These are phyloP conservation scores for Botrytis paeoniae DNA, from an alignment of 2,329 filamentous ascomycete species.

Conservation along the genomic window DNA sequence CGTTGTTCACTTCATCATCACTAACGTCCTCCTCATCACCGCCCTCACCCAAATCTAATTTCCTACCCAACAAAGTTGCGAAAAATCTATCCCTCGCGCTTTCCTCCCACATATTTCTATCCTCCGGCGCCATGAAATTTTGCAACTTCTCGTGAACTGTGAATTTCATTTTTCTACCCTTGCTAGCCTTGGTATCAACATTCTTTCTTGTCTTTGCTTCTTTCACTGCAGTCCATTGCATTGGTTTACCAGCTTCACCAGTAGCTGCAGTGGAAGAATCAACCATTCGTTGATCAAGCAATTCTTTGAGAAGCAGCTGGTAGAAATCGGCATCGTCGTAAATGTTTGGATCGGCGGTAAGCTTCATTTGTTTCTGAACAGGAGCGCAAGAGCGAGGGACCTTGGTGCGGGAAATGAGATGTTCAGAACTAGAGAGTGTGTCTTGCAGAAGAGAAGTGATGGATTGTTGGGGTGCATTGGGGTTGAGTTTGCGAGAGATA, in stretches of 20 bases:
- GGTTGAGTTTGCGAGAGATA: constrained; percentile 56
- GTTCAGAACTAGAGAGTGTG: constrained; percentile 64
- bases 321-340: constrained; percentile 98
- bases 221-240: constrained; percentile 63
- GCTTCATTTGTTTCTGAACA: constrained; percentile 57
- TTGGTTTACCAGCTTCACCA: constrained; percentile 40
- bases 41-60: constrained; percentile 60
- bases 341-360: constrained; percentile 59
- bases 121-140: constrained; percentile 95
- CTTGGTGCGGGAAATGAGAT: constrained; percentile 65
- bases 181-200: constrained; percentile 91
- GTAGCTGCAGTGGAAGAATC: constrained; percentile 52
- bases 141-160: constrained; percentile 95
- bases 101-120: constrained; percentile 75
- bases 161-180: constrained; percentile 90
- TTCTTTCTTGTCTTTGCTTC: constrained; percentile 78
- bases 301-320: constrained; percentile 84
- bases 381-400: constrained; percentile 76
- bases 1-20: constrained; percentile 42
- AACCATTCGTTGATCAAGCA: constrained; percentile 82
- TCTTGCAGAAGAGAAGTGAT: constrained; percentile 66
- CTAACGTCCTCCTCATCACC: constrained; percentile 49
- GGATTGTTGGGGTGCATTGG: constrained; percentile 51
- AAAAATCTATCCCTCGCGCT: constrained; percentile 76
- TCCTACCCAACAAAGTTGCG: constrained; percentile 70